Evolutionary conservation across 495 filamentous ascomycete species (phyloP).

Genomic region (Letharia columbiana): DNA sequence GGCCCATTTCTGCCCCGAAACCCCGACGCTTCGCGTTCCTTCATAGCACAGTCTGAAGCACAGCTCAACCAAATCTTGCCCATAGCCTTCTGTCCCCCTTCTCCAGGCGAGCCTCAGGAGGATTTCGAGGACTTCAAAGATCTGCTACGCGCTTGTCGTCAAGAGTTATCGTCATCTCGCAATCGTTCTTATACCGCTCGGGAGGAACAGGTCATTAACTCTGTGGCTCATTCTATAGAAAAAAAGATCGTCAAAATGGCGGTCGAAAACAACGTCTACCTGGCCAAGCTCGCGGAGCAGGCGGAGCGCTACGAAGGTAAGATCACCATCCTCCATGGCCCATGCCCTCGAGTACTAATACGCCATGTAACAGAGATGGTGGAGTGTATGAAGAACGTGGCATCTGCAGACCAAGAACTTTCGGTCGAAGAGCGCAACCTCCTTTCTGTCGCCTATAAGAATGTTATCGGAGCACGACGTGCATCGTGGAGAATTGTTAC

Average conservation of each 20-base stretch:
- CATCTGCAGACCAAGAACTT: slow-evolving; percentile 92
- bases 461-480: slow-evolving; percentile 97
- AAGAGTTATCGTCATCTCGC: background rate
- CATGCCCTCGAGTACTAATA: background rate
- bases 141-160: background rate
- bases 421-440: slow-evolving; percentile 99
- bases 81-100: background rate
- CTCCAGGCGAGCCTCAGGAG: background rate
- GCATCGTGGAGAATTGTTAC: slow-evolving; percentile 99
- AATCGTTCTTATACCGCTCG: background rate
- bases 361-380: slow-evolving; percentile 73
- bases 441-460: slow-evolving; percentile 99
- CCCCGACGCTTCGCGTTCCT: background rate
- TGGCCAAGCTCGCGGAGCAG: slow-evolving; percentile 99
- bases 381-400: slow-evolving; percentile 99
- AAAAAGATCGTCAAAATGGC: slow-evolving; percentile 50
- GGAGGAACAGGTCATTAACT: background rate
- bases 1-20: background rate
- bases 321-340: slow-evolving; percentile 29
- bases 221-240: background rate
- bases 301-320: slow-evolving; percentile 99
- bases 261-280: slow-evolving; percentile 98
- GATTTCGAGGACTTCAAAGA: background rate
- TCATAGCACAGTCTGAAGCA: background rate
- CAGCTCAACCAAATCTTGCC: background rate